Evolutionary conservation across 257 asterid genomes (phyloP).

Genomic region (Linaria vulgaris): DNA sequence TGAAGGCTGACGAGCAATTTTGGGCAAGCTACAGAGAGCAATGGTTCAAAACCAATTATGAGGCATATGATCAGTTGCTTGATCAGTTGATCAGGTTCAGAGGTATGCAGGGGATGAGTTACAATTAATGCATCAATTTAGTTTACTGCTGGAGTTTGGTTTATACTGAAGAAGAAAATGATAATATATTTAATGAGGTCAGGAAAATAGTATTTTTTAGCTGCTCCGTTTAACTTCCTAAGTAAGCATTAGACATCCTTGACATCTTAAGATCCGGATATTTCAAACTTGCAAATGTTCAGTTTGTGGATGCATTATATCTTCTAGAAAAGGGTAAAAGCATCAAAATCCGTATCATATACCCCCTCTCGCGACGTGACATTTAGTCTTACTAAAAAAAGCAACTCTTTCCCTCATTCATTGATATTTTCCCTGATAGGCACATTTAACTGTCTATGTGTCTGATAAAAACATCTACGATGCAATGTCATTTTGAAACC

Average conservation of each 20-base stretch:
- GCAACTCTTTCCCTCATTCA: conserved; percentile 19
- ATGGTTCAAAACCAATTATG: background rate
- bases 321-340: no score
- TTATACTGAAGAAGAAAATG: background rate
- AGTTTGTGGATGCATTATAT: conserved; percentile 12
- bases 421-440: conserved; percentile 7
- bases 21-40: no score
- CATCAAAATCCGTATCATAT: background rate
- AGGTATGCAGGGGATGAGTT: background rate
- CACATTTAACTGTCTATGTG: background rate
- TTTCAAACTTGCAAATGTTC: background rate
- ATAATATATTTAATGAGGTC: background rate
- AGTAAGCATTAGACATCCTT: background rate
- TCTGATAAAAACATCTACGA: no score
- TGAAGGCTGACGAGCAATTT: background rate
- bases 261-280: background rate
- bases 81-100: background rate
- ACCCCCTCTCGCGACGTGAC: background rate
- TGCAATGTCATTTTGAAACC: no score
- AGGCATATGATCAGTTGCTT: background rate
- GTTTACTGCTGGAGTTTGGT: background rate
- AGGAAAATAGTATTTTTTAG: background rate
- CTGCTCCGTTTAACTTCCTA: conserved; percentile 1
- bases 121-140: background rate
- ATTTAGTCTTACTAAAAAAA: no score